A percentile compares a stretch with the other conserved stretches of the same genome.
These are phyloP conservation scores for Lactarius quietus DNA, from an alignment of 768 basidiomycete species.

Conservation along the genomic window DNA sequence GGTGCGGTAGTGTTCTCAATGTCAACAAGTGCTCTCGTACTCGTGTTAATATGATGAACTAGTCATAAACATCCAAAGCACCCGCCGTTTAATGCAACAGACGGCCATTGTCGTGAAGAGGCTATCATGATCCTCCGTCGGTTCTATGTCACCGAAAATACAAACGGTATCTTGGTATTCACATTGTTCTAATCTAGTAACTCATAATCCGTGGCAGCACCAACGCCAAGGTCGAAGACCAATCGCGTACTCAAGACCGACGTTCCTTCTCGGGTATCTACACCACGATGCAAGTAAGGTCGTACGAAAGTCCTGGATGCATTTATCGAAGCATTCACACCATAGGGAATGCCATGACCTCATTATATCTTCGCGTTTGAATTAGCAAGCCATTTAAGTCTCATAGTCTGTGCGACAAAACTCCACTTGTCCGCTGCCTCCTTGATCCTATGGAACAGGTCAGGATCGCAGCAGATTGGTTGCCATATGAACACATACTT, in stretches of 20 bases:
- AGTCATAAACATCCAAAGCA: slow-evolving; percentile 69
- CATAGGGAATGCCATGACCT: not conserved
- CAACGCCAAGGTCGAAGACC: slow-evolving; percentile 82
- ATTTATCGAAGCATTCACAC: not conserved
- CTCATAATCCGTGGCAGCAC: slow-evolving; percentile 51
- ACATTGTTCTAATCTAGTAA: slow-evolving; percentile 2
- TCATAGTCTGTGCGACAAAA: slow-evolving; percentile 66
- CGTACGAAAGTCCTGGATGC: not conserved
- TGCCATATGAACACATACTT: slow-evolving; percentile 37
- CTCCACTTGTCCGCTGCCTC: slow-evolving; percentile 77
- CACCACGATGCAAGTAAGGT: slow-evolving; percentile 14
- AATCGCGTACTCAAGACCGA: slow-evolving; percentile 84
- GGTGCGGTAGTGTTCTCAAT: slow-evolving; percentile 90
- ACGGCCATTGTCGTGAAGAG: slow-evolving; percentile 46
- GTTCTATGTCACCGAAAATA: slow-evolving; percentile 85
- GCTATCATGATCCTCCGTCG: slow-evolving; percentile 58
- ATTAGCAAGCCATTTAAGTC: slow-evolving; percentile 35
- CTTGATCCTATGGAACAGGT: slow-evolving; percentile 49
- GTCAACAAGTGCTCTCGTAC: slow-evolving; percentile 55
- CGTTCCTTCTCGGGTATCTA: slow-evolving; percentile 39
- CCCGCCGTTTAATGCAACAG: slow-evolving; percentile 66
- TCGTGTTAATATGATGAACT: slow-evolving; percentile 8
- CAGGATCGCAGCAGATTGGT: not conserved
- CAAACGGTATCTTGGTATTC: slow-evolving; percentile 60
- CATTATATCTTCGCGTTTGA: slow-evolving; percentile 2